Base-by-base conservation (phyloP, 2,329 filamentous ascomycete species). In the Fusarium sp. region DNA sequence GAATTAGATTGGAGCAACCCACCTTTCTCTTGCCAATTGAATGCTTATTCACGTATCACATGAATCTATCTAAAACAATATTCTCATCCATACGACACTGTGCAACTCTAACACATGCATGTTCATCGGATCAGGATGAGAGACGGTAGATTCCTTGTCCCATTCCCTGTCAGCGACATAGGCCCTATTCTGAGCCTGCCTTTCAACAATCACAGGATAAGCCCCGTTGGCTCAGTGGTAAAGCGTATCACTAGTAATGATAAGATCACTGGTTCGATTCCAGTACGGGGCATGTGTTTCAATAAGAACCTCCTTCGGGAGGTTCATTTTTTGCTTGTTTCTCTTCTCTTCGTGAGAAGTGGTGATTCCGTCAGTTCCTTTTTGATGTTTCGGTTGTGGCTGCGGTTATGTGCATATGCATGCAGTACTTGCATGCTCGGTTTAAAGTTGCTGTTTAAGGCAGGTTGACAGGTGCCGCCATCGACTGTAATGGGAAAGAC, bases 171-270 rank as follows among this genome's bases (percentile, higher is more conserved):
- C 42, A 25, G n/a, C 46, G 6, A 3, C 6, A 51, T 51, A 51
- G 10, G 4, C 10, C 8, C 20, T 10, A 8, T 25, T n/a, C 9
- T n/a, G 23, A 49, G 4, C 14, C 14, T 11, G 6, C 1, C 11
- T 2, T 40, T 1, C 42, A 62, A 31, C 25, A 50, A 11, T 33
- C 58, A 25, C 58, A 58, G 3, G 27, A 56, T 2, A 55, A 64
- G 76, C 75, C 75, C 72, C 69, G 73, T 76, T 78, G 76, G 76
- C 76, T 77, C 68, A 78, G 77, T 76, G 77, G 77, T 78, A 77
- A 71, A 77, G 76, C 76, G 75, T 75, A 68, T 77, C 76, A 78
- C 76, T 78, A 77, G 75, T 77, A 77, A 78, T 77, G 76, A 78
- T 68, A 74, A 78, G 75, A 75, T 78, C 75, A 75, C 71, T 73